phyloP scores from a whole-genome alignment of 2,329 filamentous ascomycete genomes.

The Aureobasidium melanogenum region DNA sequence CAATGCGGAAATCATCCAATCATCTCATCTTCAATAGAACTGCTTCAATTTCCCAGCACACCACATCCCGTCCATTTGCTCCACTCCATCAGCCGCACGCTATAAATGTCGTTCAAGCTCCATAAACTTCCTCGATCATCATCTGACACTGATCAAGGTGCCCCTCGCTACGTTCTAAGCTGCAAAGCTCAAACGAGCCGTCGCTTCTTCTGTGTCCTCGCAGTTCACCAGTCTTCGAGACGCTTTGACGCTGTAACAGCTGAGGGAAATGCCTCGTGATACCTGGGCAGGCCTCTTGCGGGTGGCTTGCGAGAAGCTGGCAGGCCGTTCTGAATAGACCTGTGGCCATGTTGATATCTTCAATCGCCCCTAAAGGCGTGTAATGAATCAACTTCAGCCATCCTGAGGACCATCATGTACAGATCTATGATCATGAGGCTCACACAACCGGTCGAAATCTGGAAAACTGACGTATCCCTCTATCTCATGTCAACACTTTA shows the following conservation, averaged over 20 bases:
- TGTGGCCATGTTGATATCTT: not conserved
- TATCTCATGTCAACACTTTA: not conserved
- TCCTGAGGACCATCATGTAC: not conserved
- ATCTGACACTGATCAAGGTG: not conserved
- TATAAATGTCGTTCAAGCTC: not conserved
- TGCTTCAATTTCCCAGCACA: not conserved
- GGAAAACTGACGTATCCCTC: constrained; percentile 13
- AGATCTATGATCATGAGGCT: constrained; percentile 1
- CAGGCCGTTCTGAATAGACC: not conserved
- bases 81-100: not conserved
- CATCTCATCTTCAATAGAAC: not conserved
- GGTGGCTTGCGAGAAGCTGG: not conserved
- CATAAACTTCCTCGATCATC: not conserved
- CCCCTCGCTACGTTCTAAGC: not conserved
- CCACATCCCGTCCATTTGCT: not conserved
- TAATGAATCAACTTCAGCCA: not conserved
- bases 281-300: not conserved
- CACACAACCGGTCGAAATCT: constrained; percentile 12
- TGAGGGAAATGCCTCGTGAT: not conserved
- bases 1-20: not conserved
- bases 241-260: not conserved
- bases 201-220: not conserved
- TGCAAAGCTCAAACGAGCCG: not conserved
- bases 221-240: not conserved
- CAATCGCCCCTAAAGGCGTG: not conserved